Base-by-base conservation (phyloP, 2,329 filamentous ascomycete genomes). In the Diaporthe ampelina region DNA sequence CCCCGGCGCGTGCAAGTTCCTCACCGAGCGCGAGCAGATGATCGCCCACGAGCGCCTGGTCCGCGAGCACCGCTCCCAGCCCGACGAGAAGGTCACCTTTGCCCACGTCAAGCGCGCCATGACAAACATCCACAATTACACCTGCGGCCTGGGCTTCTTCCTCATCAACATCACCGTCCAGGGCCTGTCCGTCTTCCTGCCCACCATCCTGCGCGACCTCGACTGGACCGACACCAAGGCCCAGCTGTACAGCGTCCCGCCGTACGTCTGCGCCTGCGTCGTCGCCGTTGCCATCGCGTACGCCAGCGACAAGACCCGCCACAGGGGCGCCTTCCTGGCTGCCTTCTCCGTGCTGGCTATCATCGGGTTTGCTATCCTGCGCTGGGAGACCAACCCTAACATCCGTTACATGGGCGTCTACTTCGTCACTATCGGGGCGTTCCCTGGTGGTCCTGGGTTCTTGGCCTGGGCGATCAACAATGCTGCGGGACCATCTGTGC, bases 111-210 rank as follows among this genome's bases (percentile, higher is more conserved):
- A 86, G 81, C 81, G 84, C 40, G 87, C 88, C 5, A 78, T 91
- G 24, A 77, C 87, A 68, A 89, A 88, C 81, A 85, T 91, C 78
- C 90, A 90, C 81, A 91, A 90, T 82, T 88, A 89, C 78, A 87
- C 90, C 54, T 91, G 88, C 79, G 88, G 88, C 1, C 78, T 86
- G 7, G 89, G 89, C 9, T 91, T 91, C 83, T 89, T 91, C 82
- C 83, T 87, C 77, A 88, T 90, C 82, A 91, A 91, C 81, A 87
- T 91, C 77, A 90, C 89, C 0, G 89, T 91, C 2, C 88, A 91
- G 75, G 85, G 86, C 1, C 77, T 87, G 17, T 87, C 85, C 11
- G 85, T 87, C n/a, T 88, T 88, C 77, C 81, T 87, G 79, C 86
- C 85, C 17, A 87, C 85, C n/a, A 85, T 87, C 68, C 80, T 88